A percentile compares a stretch with the other conserved stretches of the same genome.
Conservation (phyloP, 208 protist genomes). For the Crithidia sp. region DNA sequence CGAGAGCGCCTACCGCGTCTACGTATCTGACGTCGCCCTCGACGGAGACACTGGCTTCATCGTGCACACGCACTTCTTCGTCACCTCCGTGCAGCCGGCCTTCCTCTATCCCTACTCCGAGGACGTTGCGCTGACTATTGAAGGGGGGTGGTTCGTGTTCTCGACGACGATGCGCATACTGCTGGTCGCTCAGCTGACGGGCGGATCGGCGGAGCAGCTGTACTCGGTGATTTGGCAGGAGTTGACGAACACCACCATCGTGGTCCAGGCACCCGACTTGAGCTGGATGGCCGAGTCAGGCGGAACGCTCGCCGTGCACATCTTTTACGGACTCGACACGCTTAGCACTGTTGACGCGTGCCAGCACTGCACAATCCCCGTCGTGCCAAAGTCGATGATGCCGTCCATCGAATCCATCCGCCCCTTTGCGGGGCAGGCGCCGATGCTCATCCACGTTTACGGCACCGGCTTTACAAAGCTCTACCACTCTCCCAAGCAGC, state of each 20-base stretch:
- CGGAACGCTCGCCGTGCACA: conserved; percentile 4
- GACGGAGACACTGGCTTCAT: conserved; percentile 28
- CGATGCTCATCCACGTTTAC: conserved; percentile 41
- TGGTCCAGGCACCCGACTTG: conserved; percentile 13
- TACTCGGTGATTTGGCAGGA: neutral
- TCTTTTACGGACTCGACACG: conserved; percentile 7
- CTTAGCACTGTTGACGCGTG: conserved; percentile 2
- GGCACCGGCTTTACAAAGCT: conserved; percentile 50
- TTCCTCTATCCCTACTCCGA: conserved; percentile 41
- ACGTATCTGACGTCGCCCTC: conserved; percentile 31
- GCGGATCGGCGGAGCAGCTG: neutral
- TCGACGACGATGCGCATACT: neutral
- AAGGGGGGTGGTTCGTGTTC: conserved; percentile 20
- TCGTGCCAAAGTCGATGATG: conserved; percentile 18
- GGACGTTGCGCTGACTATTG: conserved; percentile 23
- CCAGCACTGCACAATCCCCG: conserved; percentile 10
- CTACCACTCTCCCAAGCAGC: conserved; percentile 21
- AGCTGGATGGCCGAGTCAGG: conserved; percentile 22
- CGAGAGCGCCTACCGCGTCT: conserved; percentile 28
- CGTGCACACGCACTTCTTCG: conserved; percentile 9
- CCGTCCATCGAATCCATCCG: conserved; percentile 40
- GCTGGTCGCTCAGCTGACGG: conserved; percentile 9
- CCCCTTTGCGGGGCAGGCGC: conserved; percentile 44
- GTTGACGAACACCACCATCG: conserved; percentile 12
- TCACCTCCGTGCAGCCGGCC: conserved; percentile 12